A percentile compares a stretch with the other conserved stretches of the same genome.
These are phyloP conservation scores for Chlorella sp. DNA, from an alignment of 139 green algal species.

Conservation along the genomic window DNA sequence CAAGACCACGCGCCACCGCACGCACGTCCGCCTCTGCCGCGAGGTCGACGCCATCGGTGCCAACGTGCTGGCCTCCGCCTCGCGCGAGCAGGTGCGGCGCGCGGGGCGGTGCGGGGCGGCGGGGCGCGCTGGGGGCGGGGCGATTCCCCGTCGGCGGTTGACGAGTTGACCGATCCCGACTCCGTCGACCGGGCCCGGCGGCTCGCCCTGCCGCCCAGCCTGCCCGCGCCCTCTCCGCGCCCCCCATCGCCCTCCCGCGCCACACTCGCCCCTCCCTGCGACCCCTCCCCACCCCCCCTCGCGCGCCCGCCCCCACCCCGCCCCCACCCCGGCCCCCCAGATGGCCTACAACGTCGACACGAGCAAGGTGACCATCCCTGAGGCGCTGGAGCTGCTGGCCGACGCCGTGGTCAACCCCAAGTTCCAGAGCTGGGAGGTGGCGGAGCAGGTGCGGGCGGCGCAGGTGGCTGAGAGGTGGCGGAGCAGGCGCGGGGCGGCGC, in stretches of 20 bases:
- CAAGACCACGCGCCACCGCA: conserved; percentile 83
- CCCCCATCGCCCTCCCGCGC: no score
- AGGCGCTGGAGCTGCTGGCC: conserved; percentile 88
- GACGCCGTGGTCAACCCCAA: conserved; percentile 90
- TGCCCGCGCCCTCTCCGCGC: no score
- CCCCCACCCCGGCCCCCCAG: no score
- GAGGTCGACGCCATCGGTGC: conserved; percentile 90
- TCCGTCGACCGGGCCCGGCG: no score
- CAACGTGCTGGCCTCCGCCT: conserved; percentile 76
- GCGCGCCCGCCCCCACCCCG: no score
- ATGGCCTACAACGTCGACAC: conserved; percentile 94
- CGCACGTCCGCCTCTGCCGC: conserved; percentile 71
- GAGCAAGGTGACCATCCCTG: conserved; percentile 73
- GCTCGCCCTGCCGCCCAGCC: no score
- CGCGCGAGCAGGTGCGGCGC: conserved; percentile 23
- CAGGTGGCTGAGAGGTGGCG: background rate
- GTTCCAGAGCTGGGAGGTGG: conserved; percentile 76
- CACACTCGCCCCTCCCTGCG: no score
- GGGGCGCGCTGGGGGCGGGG: no score
- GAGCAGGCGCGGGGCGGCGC: background rate
- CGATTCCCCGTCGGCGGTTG: no score
- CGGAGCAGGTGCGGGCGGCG: conserved; percentile 41
- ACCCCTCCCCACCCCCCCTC: no score
- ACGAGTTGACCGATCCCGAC: no score
- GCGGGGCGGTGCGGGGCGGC: no score